Evolutionary conservation across 169 alveolate genomes (phyloP).

Genomic region (Condylostoma magnum): DNA sequence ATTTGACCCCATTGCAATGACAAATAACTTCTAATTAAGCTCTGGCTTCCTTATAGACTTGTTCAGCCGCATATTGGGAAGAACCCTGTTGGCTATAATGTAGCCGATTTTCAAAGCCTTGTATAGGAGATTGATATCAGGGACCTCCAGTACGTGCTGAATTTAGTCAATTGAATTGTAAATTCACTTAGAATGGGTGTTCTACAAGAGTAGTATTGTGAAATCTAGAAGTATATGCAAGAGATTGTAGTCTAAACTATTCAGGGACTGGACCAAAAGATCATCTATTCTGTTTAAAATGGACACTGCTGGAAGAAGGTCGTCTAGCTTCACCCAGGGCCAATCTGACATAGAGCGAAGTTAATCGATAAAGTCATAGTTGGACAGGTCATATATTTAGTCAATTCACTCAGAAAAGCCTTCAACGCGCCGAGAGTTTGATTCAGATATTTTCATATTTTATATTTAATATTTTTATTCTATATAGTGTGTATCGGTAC

Average conservation of each 20-base stretch:
- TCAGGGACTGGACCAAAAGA: not conserved
- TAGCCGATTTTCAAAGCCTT: slow-evolving; percentile 1
- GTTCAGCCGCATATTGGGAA: slow-evolving; percentile 1
- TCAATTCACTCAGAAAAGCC: too few relatives aligned
- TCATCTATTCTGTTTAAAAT: slow-evolving; percentile 28
- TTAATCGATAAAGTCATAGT: too few relatives aligned
- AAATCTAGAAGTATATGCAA: not conserved
- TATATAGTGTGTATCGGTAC: too few relatives aligned
- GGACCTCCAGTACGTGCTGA: not conserved
- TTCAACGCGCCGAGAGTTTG: too few relatives aligned
- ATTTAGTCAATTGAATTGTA: slow-evolving; percentile 27
- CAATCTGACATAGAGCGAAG: too few relatives aligned
- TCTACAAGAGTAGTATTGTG: not conserved
- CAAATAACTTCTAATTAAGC: slow-evolving; percentile 17
- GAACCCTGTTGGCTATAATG: slow-evolving; percentile 18
- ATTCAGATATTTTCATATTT: too few relatives aligned
- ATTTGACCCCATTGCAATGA: slow-evolving; percentile 1
- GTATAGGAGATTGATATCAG: not conserved
- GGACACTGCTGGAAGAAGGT: not conserved
- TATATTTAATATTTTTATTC: too few relatives aligned
- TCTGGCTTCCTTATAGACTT: slow-evolving; percentile 13
- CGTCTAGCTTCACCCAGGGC: slow-evolving; percentile 8
- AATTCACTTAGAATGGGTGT: not conserved
- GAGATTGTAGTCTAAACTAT: not conserved
- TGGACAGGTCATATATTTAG: too few relatives aligned